Base-by-base conservation (phyloP, 1,139 yeast species). In the Kodamaea fungicola region DNA sequence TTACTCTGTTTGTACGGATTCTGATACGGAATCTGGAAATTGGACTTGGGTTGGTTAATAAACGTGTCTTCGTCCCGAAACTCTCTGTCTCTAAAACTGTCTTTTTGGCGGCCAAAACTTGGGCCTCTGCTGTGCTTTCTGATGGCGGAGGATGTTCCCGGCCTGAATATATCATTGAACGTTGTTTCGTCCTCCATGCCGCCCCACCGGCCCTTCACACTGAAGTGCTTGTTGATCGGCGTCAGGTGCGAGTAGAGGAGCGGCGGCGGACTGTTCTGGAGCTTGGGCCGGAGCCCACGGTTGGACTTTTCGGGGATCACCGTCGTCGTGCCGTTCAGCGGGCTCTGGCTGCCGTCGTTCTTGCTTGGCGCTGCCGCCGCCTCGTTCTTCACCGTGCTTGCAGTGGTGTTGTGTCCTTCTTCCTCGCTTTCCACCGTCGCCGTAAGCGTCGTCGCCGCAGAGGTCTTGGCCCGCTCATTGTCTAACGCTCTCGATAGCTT, bases 221-320 rank as follows among this genome's bases (percentile, higher is more conserved):
- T 37, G 19, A 28, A 28, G 6, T 29, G 9, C 29, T 30, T 43
- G 42, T 32, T 43, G 29, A 62, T 44, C 1, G 69, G 69, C 1
- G 69, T 62, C 4, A 67, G 60, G 39, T 64, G 69, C 2, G 65
- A 57, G 9, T 62, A 54, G 7, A 57, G 45, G 28, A 42, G 37
- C 8, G 43, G 41, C 22, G 43, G 43, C 22, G 43, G 43, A n/a
- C 38, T 34, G 8, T 30, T 29, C 8, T 22, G 26, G 13, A 40
- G 39, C 31, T 40, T 40, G 13, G 43, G 39, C n/a, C 43, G 33
- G 12, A 40, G 39, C 2, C 37, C 40, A 22, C 40, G 31, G 2
- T 32, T 34, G 6, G 37, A 30, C 23, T 34, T 38, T 16, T 37
- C 39, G 8, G 40, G 42, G 23, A 40, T 33, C 9, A 38, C 28